Conservation (phyloP, 768 basidiomycete genomes). For the Asterophora parasitica region DNA sequence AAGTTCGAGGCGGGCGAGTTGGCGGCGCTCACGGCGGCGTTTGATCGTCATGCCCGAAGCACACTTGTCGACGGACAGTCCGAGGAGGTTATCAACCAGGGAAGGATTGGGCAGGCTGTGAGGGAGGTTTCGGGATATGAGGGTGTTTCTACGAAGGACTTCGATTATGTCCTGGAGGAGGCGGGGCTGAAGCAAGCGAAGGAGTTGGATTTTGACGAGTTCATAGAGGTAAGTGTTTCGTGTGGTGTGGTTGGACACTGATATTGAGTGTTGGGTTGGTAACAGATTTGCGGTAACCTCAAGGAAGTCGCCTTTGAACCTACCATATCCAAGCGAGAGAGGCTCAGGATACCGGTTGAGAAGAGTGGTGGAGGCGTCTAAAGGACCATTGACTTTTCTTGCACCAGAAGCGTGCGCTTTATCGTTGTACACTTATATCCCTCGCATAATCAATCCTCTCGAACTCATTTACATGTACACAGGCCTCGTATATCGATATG, state of each 20-base stretch:
- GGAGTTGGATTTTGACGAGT: conserved; percentile 76
- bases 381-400: neutral
- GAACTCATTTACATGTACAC: no score
- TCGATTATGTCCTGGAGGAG: conserved; percentile 65
- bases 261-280: neutral
- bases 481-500: no score
- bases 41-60: conserved; percentile 27
- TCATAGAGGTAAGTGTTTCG: conserved; percentile 62
- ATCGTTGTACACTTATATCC: no score
- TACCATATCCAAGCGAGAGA: conserved; percentile 21
- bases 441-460: no score
- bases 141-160: conserved; percentile 21
- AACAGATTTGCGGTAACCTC: conserved; percentile 67
- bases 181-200: conserved; percentile 58
- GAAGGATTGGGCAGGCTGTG: conserved; percentile 38
- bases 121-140: conserved; percentile 53
- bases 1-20: conserved; percentile 44
- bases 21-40: conserved; percentile 33
- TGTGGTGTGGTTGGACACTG: conserved; percentile 1
- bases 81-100: conserved; percentile 35
- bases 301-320: conserved; percentile 58
- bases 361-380: conserved; percentile 53
- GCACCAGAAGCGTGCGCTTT: no score
- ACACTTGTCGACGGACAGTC: conserved; percentile 18
- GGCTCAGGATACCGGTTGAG: conserved; percentile 46